Evolutionary conservation across 345 rosid species (phyloP).

Genomic region (Corchorus capsularis): DNA sequence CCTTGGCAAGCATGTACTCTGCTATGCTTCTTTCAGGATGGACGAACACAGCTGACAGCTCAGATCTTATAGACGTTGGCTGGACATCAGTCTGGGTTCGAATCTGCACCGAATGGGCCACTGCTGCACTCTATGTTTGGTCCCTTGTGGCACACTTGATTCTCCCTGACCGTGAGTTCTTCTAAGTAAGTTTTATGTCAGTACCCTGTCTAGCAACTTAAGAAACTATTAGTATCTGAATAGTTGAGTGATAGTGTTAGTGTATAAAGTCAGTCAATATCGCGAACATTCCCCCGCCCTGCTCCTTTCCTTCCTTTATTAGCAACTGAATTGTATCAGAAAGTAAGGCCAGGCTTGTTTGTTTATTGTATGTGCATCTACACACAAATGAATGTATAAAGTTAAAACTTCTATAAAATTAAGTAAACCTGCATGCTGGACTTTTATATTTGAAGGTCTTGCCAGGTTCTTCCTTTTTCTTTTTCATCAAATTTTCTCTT

Average conservation of each 20-base stretch:
- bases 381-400: background rate
- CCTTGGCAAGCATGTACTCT: constrained; percentile 95
- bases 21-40: constrained; percentile 98
- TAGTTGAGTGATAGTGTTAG: background rate
- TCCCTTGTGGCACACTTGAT: constrained; percentile 71
- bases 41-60: constrained; percentile 76
- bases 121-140: constrained; percentile 74
- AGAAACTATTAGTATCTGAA: constrained; percentile 7
- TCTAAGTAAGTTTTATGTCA: constrained; percentile 28
- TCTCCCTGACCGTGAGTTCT: constrained; percentile 74
- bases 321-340: background rate
- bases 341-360: background rate
- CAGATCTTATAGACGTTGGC: constrained; percentile 81
- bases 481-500: too few relatives aligned
- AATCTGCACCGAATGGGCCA: constrained; percentile 86
- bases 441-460: background rate
- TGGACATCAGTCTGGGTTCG: constrained; percentile 99
- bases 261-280: background rate
- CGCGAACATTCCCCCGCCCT: background rate
- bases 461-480: background rate
- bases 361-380: background rate
- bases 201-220: background rate
- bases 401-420: background rate
- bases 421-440: background rate
- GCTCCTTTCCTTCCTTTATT: background rate